These are phyloP conservation scores for Acanthamoeba castellanii DNA, from an alignment of 208 protist species.

Conservation along the genomic window DNA sequence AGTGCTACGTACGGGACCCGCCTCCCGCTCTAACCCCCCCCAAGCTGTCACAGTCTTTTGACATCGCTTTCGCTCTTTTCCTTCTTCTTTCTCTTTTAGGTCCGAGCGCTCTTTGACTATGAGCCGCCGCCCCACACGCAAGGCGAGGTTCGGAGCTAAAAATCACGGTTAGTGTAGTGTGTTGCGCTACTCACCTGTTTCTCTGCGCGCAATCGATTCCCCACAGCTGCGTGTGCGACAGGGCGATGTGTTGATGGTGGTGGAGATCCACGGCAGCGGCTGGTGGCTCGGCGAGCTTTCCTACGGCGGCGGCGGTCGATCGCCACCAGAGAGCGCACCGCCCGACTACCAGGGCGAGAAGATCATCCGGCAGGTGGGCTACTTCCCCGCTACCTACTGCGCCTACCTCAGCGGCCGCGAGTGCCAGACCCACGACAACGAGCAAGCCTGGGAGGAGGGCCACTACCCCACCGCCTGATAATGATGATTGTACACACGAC, in stretches of 20 bases:
- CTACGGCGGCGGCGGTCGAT: background rate
- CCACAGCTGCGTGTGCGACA: background rate
- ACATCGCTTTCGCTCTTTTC: background rate
- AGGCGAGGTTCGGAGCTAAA: background rate
- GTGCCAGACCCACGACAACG: constrained; percentile 16
- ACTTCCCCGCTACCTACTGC: constrained; percentile 68
- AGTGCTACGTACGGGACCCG: constrained; percentile 3
- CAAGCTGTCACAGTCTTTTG: background rate
- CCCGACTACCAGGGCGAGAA: background rate
- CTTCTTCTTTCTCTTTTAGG: background rate
- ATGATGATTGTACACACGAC: background rate
- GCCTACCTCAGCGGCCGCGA: constrained; percentile 42
- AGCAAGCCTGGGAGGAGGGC: background rate
- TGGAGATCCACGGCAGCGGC: constrained; percentile 49
- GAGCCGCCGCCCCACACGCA: background rate
- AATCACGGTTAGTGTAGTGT: background rate
- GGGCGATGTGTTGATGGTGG: constrained; percentile 54
- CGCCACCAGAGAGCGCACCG: no score
- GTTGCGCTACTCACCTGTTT: background rate
- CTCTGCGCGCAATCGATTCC: background rate
- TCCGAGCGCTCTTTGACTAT: constrained; percentile 42
- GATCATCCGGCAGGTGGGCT: constrained; percentile 15
- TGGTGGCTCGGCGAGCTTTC: constrained; percentile 58
- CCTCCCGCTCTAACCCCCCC: no score
- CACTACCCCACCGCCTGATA: background rate